Evolutionary conservation across 2,329 filamentous ascomycete genomes (phyloP).

Genomic region (Chaetomiaceae sp.): DNA sequence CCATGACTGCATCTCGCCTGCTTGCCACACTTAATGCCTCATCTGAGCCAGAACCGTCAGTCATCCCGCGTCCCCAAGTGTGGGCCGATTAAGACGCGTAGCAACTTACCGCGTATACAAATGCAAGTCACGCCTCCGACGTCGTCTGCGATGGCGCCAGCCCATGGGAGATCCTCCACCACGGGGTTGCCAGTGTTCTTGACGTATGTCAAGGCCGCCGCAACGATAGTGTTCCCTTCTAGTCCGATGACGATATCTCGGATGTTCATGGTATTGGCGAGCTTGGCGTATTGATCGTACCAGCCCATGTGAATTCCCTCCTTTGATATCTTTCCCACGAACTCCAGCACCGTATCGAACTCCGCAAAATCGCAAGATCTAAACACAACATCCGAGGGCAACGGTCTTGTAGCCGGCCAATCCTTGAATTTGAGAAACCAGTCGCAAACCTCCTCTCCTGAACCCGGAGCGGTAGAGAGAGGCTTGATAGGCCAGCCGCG

Average conservation of each 20-base stretch:
- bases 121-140: constrained; percentile 57
- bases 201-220: constrained; percentile 49
- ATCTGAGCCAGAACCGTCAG: constrained; percentile 29
- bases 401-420: constrained; percentile 37
- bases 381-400: constrained; percentile 38
- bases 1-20: constrained; percentile 44
- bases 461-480: constrained; percentile 39
- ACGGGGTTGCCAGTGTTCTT: constrained; percentile 41
- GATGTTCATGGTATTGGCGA: constrained; percentile 42
- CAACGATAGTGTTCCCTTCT: constrained; percentile 43
- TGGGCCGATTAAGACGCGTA: too few relatives aligned
- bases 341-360: constrained; percentile 40
- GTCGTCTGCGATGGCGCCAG: constrained; percentile 41
- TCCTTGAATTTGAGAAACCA: constrained; percentile 49
- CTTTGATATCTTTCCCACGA: constrained; percentile 44
- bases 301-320: constrained; percentile 47
- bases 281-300: constrained; percentile 53
- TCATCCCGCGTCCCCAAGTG: constrained; percentile 4
- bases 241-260: constrained; percentile 50
- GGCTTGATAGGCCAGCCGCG: constrained; percentile 48
- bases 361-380: constrained; percentile 41
- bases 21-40: constrained; percentile 38
- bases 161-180: constrained; percentile 51
- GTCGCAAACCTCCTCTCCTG: constrained; percentile 46
- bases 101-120: constrained; percentile 46